These are phyloP conservation scores for Phytophthora rubi DNA, from an alignment of 352 stramenopile genomes.

Conservation along the genomic window DNA sequence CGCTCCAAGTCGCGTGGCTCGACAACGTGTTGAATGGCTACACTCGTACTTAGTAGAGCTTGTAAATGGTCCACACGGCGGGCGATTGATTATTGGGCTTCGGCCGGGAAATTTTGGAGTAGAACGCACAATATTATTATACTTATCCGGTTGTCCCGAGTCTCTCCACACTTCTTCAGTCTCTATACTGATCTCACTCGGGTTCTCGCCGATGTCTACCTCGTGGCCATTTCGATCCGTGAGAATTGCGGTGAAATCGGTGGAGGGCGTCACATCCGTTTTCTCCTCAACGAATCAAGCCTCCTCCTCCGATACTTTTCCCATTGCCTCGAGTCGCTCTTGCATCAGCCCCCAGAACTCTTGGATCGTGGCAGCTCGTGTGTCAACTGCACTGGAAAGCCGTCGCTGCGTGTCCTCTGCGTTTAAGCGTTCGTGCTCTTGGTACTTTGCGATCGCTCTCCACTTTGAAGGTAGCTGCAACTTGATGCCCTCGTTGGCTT, in stretches of 20 bases:
- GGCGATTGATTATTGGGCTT: no score
- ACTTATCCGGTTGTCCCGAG: no score
- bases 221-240: background rate
- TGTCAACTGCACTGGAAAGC: conserved; percentile 9
- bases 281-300: background rate
- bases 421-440: conserved; percentile 5
- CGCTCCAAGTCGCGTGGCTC: no score
- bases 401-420: conserved; percentile 15
- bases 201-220: background rate
- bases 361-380: conserved; percentile 14
- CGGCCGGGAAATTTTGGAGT: no score
- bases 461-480: background rate
- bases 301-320: background rate
- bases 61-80: no score
- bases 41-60: no score
- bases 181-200: no score
- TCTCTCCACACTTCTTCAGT: no score
- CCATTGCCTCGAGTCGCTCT: background rate
- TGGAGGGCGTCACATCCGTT: background rate
- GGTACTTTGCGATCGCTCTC: conserved; percentile 10
- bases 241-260: background rate
- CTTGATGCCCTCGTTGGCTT: background rate
- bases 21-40: no score
- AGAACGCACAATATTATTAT: no score
- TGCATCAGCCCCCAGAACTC: conserved; percentile 7